Evolutionary conservation across 1,139 yeast species (phyloP).

Genomic region (Spathaspora jeffriesii): DNA sequence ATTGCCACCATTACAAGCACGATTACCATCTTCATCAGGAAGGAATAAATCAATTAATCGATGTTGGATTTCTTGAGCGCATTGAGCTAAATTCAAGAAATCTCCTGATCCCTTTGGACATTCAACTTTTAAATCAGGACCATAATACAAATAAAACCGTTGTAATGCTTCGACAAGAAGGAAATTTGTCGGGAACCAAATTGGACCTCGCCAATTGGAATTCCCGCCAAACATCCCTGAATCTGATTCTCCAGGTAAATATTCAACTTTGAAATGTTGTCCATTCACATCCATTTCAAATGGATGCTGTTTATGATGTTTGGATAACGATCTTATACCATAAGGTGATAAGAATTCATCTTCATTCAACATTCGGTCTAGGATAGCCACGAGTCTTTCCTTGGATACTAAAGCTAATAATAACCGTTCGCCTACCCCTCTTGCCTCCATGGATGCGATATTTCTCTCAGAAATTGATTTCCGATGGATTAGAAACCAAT

Average conservation of each 20-base stretch:
- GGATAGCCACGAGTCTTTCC: conserved; percentile 75
- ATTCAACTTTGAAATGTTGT: conserved; percentile 68
- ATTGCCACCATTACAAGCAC: conserved; percentile 81
- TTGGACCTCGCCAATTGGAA: conserved; percentile 99
- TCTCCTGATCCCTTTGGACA: conserved; percentile 91
- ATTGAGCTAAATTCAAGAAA: conserved; percentile 80
- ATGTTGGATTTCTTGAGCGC: conserved; percentile 91
- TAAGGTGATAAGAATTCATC: conserved; percentile 83
- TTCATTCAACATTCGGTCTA: conserved; percentile 85
- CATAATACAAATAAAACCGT: conserved; percentile 88
- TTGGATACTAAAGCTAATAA: conserved; percentile 80
- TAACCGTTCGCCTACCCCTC: conserved; percentile 88
- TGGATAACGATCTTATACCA: conserved; percentile 90
- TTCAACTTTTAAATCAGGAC: conserved; percentile 83
- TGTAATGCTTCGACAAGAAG: conserved; percentile 86
- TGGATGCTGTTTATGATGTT: conserved; percentile 85
- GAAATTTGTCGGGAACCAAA: conserved; percentile 96
- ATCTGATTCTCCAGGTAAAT: conserved; percentile 92
- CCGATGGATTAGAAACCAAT: conserved; percentile 83
- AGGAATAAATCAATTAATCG: conserved; percentile 80
- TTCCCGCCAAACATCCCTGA: conserved; percentile 97
- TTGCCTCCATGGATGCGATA: conserved; percentile 82
- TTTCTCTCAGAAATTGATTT: conserved; percentile 78
- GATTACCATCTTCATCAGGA: conserved; percentile 67
- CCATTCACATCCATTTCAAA: conserved; percentile 88